Base-by-base conservation (phyloP, 371 early-diverging fungal genomes). In the Mortierella sp. region DNA sequence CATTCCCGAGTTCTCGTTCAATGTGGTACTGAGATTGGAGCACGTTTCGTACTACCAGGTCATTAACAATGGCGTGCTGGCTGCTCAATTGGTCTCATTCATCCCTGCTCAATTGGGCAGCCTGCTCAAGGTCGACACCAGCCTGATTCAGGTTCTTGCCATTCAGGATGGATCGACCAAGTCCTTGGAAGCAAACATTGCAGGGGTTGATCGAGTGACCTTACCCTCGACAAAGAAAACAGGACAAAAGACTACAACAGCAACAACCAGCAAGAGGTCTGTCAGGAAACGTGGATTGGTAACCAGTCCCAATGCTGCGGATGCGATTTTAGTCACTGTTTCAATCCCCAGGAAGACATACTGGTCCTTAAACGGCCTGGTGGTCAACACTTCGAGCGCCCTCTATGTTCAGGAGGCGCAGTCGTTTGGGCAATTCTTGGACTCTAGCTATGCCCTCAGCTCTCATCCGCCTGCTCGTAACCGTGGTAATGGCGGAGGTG, bases 1-100 rank as follows among this genome's bases (percentile, higher is more conserved):
- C 19, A 81, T 85, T 47, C 82, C 86, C 0, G 31, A 14, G 26
- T 50, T 74, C 47, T 85, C 86, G 16, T 76, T 82, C 70, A 85
- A 79, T 42, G 82, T 85, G 6, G 77, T 77, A 3, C 13, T 85
- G 75, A 76, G 86, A 8, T 60, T 82, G 28, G 72, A 85, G 65
- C 86, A 79, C 52, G 86, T 85, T 24, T 85, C 86, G 7, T 85
- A 85, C 45, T 79, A 76, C 72, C 86, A 85, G 48, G 86, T 85
- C 57, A 85, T 82, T 47, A 74, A 82, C 73, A 85, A 81, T 55
- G 82, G 82, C 2, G 70, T 85, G 2, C 71, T 85, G 68, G 86
- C 86, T 7, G 86, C 86, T 28, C 86, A 85, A 42, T 54, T 85
- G 31, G 86, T 85, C n/a, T 74, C 76, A 44, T 85, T 85, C 50